Evolutionary conservation across 495 filamentous ascomycete genomes (phyloP), one percentile per base, ranked within the genome.

Genomic region (Hypoxylon trugodes): DNA sequence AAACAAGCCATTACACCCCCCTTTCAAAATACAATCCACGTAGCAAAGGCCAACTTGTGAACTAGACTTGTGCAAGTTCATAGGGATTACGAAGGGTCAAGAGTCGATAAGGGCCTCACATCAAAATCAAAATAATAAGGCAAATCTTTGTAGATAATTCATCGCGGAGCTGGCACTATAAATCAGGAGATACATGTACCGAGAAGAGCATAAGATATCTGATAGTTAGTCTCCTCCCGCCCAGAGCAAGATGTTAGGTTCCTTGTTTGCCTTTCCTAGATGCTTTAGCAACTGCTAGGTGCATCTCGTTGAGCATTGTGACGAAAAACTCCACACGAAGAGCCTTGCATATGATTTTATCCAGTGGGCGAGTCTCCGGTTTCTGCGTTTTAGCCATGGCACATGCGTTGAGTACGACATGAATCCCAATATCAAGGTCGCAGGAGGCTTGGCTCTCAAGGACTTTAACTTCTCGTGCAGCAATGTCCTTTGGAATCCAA

Each of bases 311-410:
- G 19, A 67, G 47, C 15, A 52, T 41, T 5, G 26, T 18, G 18
- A 58, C 32, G 18, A 57, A 62, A 18, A 48, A 62, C 16, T 26
- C 59, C 37, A 58, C 28, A 18, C 52, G 8, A 10, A 62, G 33
- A 16, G 32, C 41, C 38, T 52, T 58, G 19, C 47, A 62, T 22
- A 42, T 18, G 10, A 42, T 22, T 19, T 28, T 8, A 47, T 42
- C 35, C 18, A 52, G 12, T 16, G 1, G 32, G n/a, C 45, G 25
- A 1, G 22, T 40, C 33, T 62, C 56, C 16, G 25, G 49, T 10
- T 58, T 45, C 3, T 50, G 26, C 30, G 35, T 50, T 13, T 30
- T 49, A 10, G 25, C 58, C 45, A 67, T 58, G 2, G 58, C 22
- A 16, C 25, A 18, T 12, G 64, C 64, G 13, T 62, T 15, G 15